Evolutionary conservation across 345 rosid genomes (phyloP), one percentile per base, ranked within the genome.

Genomic region (Hibiscus syriacus): DNA sequence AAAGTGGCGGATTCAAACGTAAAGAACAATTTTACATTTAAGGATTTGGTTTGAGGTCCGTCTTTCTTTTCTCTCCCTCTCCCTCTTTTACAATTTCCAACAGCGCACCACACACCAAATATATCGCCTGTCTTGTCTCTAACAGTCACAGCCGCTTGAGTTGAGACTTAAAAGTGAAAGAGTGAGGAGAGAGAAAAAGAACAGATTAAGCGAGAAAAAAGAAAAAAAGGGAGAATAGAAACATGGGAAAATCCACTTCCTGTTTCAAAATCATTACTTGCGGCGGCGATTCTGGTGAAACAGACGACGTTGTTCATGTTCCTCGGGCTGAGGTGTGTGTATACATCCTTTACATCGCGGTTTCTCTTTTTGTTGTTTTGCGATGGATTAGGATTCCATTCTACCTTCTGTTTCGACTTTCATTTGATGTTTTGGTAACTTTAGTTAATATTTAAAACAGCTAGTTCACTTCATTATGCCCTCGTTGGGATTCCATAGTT

Each of bases 241-340:
- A 22, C n/a, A 69, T 72, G 75, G 72, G 79, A 71, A 71, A 72
- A 76, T 79, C 93, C 64, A 34, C 77, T 58, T 80, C 90, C 19
- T 87, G 93, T 77, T 77, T 87, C 75, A 87, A 83, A 61, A 76
- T 87, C 71, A 82, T 85, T 27, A 41, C 81, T 10, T 87, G 93
- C 77, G 88, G 88, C 17, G 34, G 88, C 66, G 83, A 80, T 79
- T 77, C 90, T 9, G 68, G 73, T 63, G 81, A 75, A 20, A 48
- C 52, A 3, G 84, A 80, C 63, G 90, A 82, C 30, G 49, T 64
- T 68, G 3, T 75, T 56, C 80, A 73, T 30, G 71, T 73, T 20
- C 52, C 80, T 4, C 83, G 85, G 87, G 41, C 80, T 3, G 86
- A 87, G 87, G 93, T 82, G n/a, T n/a, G n/a, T n/a, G n/a, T n/a